Percentiles rank a stretch among this genome's conserved stretches.
Evolutionary conservation across 768 basidiomycete genomes (phyloP).

Genomic region (Scleroderma citrinum): DNA sequence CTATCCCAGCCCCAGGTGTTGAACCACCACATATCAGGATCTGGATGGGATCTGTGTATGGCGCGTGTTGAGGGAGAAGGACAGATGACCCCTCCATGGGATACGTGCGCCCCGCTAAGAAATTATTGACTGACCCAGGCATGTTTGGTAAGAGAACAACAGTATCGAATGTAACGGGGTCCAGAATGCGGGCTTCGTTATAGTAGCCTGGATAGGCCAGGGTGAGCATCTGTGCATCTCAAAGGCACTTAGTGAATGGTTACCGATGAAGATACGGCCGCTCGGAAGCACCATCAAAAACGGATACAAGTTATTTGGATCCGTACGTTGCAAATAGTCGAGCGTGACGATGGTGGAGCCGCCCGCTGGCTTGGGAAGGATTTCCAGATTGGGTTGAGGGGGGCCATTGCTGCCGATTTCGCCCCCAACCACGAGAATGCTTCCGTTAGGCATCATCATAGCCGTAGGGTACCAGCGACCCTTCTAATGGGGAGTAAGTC

Average conservation of each 20-base stretch:
- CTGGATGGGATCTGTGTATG: conserved; percentile 68
- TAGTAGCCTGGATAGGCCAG: conserved; percentile 49
- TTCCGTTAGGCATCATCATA: conserved; percentile 66
- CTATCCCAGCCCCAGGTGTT: conserved; percentile 42
- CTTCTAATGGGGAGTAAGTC: conserved; percentile 28
- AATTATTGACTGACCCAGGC: conserved; percentile 67
- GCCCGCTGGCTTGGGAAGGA: conserved; percentile 61
- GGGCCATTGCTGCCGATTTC: conserved; percentile 65
- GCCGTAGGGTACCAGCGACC: conserved; percentile 73
- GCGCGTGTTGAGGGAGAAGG: conserved; percentile 62
- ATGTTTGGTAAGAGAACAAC: conserved; percentile 59
- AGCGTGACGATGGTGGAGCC: conserved; percentile 56
- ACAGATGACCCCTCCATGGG: conserved; percentile 70
- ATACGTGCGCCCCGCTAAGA: conserved; percentile 70
- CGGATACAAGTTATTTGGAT: conserved; percentile 78
- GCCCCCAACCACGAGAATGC: conserved; percentile 68
- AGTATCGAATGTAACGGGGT: conserved; percentile 61
- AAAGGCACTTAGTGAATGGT: neutral
- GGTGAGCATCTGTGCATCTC: neutral
- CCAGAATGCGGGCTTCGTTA: conserved; percentile 74
- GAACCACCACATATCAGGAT: conserved; percentile 76
- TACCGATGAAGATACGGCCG: conserved; percentile 64
- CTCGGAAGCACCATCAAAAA: conserved; percentile 70
- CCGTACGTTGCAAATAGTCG: conserved; percentile 63
- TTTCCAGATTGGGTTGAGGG: conserved; percentile 64